Evolutionary conservation across 495 filamentous ascomycete genomes (phyloP).

Genomic region (Talaromyces nanjingensis): DNA sequence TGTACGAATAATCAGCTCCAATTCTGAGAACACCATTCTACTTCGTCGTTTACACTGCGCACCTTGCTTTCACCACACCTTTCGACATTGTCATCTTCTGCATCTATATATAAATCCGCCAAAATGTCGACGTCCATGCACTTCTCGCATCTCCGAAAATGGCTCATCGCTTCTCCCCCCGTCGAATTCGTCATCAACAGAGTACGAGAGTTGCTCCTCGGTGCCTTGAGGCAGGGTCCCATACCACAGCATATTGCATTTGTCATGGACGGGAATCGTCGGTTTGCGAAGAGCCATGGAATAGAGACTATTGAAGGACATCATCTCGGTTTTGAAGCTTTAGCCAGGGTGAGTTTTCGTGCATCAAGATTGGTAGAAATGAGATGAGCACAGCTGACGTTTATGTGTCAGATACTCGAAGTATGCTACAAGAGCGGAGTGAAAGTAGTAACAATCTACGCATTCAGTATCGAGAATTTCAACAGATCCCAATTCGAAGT

Average conservation of each 20-base stretch:
- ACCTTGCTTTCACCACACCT: neutral
- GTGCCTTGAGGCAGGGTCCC: constrained; percentile 79
- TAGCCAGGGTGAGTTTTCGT: constrained; percentile 58
- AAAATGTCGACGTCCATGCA: constrained; percentile 51
- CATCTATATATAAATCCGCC: neutral
- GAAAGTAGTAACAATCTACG: constrained; percentile 93
- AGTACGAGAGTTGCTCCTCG: constrained; percentile 75
- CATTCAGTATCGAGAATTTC: constrained; percentile 98
- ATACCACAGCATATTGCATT: constrained; percentile 94
- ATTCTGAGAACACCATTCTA: neutral
- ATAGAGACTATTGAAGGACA: constrained; percentile 98
- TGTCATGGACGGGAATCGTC: constrained; percentile 95
- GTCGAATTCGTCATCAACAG: constrained; percentile 71
- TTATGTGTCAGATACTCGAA: constrained; percentile 64
- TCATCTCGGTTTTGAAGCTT: constrained; percentile 88
- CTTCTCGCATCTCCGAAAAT: constrained; percentile 69
- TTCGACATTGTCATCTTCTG: neutral
- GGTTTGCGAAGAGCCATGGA: constrained; percentile 80
- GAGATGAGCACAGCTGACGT: constrained; percentile 8
- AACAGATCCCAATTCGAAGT: constrained; percentile 98
- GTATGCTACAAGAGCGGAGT: constrained; percentile 95
- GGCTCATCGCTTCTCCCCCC: constrained; percentile 84
- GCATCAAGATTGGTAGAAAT: neutral
- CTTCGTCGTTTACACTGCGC: neutral
- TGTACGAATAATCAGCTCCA: neutral